Base-by-base conservation (phyloP, 78 protist species). In the Dictyostelium firmibasis region DNA sequence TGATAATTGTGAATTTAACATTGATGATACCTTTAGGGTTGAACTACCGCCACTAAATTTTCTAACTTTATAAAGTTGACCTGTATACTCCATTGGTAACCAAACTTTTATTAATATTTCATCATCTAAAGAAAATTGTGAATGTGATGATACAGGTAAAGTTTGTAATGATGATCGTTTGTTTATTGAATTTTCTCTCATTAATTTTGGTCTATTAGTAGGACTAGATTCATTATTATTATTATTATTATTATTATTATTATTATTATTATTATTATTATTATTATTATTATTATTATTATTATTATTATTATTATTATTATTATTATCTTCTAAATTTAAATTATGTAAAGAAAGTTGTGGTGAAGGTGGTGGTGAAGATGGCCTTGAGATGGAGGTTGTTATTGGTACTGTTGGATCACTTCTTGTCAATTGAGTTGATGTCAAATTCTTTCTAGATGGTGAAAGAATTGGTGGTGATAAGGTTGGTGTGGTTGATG, bases 11-110 rank as follows among this genome's bases (percentile, higher is more conserved):
- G 93, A 87, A 38, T 87, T 87, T 23, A 87, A 18, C 0, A 57
- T 53, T 2, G 64, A 36, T 13, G 70, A 41, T 27, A 87, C 50
- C 5, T 87, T 84, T 29, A 57, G 35, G 6, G 93, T 64, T 64
- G 93, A 87, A 41, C 81, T 76, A 11, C 86, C 85, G 9, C 76
- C 93, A 44, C 86, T 78, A 57, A 87, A 87, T 44, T 78, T 87
- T 13, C 93, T 53, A 18, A 87, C 93, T 23, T 83, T 53, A 31
- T 87, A 87, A 25, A 87, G 25, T 67, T 76, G 85, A 7, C 93
- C 93, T 4, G 84, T 79, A 77, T 64, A 87, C 27, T 87, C 93
- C 93, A 87, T 87, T 33, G 93, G 93, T 29, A 87, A 41, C 93
- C 93, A 87, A 14, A 87, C 74, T 50, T 87, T 87, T 7, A 87